phyloP scores from a whole-genome alignment of 208 protist genomes.

The Crithidia brevicula region DNA sequence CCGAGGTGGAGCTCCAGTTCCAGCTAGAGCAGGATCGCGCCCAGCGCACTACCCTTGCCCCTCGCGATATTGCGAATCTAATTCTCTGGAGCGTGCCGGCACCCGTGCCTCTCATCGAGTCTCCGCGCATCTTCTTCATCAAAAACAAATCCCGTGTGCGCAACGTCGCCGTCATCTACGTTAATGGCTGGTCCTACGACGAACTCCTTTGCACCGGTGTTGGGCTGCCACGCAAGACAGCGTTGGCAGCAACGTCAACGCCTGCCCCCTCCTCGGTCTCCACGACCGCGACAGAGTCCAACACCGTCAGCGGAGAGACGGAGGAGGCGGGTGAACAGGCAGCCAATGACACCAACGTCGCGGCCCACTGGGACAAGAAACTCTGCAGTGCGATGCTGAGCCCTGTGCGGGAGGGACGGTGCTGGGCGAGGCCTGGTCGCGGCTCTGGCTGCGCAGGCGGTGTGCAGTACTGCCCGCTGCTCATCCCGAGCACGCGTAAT shows the following conservation, averaged over 20 bases:
- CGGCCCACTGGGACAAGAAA: constrained; percentile 32
- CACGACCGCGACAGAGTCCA: neutral
- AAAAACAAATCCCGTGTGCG: constrained; percentile 75
- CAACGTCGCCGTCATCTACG: constrained; percentile 78
- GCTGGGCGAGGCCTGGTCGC: constrained; percentile 49
- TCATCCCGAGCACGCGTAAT: constrained; percentile 43
- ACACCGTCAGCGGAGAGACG: neutral
- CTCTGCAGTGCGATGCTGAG: constrained; percentile 47
- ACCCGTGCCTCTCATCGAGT: constrained; percentile 71
- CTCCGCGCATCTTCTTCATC: constrained; percentile 73
- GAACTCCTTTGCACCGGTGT: constrained; percentile 64
- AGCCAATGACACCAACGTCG: no score
- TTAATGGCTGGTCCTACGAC: constrained; percentile 82
- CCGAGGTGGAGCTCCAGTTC: constrained; percentile 64
- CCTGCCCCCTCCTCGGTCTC: no score
- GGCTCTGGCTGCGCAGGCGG: constrained; percentile 35
- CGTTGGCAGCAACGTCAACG: neutral
- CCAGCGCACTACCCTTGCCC: constrained; percentile 42
- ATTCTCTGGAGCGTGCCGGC: constrained; percentile 78
- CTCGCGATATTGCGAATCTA: constrained; percentile 77
- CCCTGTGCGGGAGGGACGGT: constrained; percentile 42
- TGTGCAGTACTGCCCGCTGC: constrained; percentile 64
- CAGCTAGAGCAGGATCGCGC: constrained; percentile 50
- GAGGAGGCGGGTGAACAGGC: neutral
- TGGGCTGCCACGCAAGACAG: constrained; percentile 25